Evolutionary conservation across 2,329 filamentous ascomycete genomes (phyloP).

Genomic region (Exophiala spinifera): DNA sequence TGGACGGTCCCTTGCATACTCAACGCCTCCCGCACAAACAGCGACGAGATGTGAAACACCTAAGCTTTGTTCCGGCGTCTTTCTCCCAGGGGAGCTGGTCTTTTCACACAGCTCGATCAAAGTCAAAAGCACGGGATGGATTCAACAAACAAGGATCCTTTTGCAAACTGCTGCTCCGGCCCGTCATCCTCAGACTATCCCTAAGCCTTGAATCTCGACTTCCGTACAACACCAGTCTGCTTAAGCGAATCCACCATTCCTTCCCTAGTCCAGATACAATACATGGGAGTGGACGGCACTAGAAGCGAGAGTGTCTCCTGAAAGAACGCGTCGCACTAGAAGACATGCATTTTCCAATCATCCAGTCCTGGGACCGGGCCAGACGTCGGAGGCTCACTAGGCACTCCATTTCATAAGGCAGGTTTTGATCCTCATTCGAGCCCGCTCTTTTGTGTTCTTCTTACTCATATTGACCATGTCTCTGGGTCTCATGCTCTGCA

Average conservation of each 20-base stretch:
- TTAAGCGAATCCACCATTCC: background rate
- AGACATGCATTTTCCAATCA: background rate
- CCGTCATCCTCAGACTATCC: no score
- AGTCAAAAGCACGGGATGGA: background rate
- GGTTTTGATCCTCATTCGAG: constrained; percentile 16
- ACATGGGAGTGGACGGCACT: background rate
- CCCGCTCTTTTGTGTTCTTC: constrained; percentile 15
- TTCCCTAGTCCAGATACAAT: background rate
- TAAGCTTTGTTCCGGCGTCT: background rate
- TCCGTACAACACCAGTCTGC: no score
- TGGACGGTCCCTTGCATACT: constrained; percentile 1
- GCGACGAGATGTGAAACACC: background rate
- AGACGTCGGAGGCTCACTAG: background rate
- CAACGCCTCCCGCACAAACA: background rate
- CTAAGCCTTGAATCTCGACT: background rate
- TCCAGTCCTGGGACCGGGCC: background rate
- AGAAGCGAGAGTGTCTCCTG: constrained; percentile 1
- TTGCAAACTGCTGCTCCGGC: no score
- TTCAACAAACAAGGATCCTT: no score
- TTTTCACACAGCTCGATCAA: background rate
- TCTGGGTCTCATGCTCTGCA: constrained; percentile 5
- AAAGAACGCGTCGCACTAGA: background rate
- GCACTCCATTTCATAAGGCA: constrained; percentile 13
- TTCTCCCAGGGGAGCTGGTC: background rate
- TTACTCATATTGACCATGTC: constrained; percentile 10